Conservation (phyloP, 768 basidiomycete genomes). For the Lactifluus hygrophoroides region DNA sequence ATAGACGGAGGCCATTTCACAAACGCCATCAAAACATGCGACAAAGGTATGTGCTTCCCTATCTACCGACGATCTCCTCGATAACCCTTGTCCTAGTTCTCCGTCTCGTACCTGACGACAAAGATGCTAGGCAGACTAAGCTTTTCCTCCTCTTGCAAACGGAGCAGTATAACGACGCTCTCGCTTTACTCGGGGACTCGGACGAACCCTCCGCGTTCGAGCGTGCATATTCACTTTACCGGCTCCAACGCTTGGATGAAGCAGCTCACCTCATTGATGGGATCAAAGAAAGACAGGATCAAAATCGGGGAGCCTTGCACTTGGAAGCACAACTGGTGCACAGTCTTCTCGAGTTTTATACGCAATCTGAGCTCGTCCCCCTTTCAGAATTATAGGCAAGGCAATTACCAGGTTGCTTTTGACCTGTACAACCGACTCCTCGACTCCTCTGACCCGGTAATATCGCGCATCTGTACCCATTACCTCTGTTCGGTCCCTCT, state of each 20-base stretch:
- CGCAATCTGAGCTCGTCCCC: slow-evolving; percentile 17
- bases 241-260: slow-evolving; percentile 68
- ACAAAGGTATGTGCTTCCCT: slow-evolving; percentile 60
- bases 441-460: slow-evolving; percentile 67
- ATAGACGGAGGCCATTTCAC: slow-evolving; percentile 82
- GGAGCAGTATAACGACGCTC: slow-evolving; percentile 67
- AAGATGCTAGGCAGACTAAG: slow-evolving; percentile 74
- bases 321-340: slow-evolving; percentile 84
- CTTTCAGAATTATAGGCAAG: slow-evolving; percentile 65
- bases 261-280: slow-evolving; percentile 44
- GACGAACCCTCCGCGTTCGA: slow-evolving; percentile 43
- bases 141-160: slow-evolving; percentile 83
- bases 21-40: slow-evolving; percentile 86
- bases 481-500: not conserved
- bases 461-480: slow-evolving; percentile 25
- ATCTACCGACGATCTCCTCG: not conserved
- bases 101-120: slow-evolving; percentile 52
- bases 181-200: slow-evolving; percentile 44
- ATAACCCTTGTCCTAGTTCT: slow-evolving; percentile 44
- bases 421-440: slow-evolving; percentile 76
- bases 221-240: slow-evolving; percentile 75
- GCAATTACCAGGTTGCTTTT: slow-evolving; percentile 62
- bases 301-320: slow-evolving; percentile 59
- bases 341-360: slow-evolving; percentile 13
- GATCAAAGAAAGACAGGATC: slow-evolving; percentile 35